A percentile compares a stretch with the other conserved stretches of the same genome.
Conservation (phyloP, 371 early-diverging fungal genomes). For the Mucor saturninus region DNA sequence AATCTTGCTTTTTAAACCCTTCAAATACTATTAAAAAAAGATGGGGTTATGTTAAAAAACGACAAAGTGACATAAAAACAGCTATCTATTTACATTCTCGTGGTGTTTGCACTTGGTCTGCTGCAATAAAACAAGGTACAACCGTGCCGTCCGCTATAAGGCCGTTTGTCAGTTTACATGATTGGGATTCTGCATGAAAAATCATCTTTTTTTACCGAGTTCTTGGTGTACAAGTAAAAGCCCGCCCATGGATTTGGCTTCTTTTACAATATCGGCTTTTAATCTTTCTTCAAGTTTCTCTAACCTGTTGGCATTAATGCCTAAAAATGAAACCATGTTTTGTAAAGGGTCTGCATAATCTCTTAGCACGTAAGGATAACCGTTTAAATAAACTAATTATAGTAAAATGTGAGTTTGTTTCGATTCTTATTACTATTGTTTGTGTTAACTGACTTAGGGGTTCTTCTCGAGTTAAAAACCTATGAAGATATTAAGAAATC, state of each 20-base stretch:
- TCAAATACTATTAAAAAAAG: constrained; percentile 49
- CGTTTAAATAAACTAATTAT: constrained; percentile 53
- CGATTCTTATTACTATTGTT: not conserved
- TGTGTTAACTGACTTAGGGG: constrained; percentile 46
- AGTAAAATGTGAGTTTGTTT: constrained; percentile 3
- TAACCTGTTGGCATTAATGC: constrained; percentile 66
- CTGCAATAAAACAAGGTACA: constrained; percentile 66
- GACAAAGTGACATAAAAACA: not conserved
- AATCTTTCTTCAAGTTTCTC: constrained; percentile 72
- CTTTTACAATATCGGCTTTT: constrained; percentile 67
- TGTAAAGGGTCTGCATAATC: constrained; percentile 60
- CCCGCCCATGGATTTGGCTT: constrained; percentile 53
- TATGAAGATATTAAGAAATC: constrained; percentile 18
- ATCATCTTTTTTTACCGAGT: constrained; percentile 29
- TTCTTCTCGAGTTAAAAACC: constrained; percentile 76
- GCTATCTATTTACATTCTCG: constrained; percentile 43
- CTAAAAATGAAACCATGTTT: constrained; percentile 67
- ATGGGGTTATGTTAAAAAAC: constrained; percentile 5
- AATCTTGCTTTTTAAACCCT: constrained; percentile 42
- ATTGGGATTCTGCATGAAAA: too few species aligned
- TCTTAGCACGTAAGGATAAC: constrained; percentile 70
- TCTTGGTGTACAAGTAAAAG: constrained; percentile 76
- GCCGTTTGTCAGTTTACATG: too few species aligned
- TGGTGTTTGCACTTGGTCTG: constrained; percentile 63
- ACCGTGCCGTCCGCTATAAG: constrained; percentile 52